Base-by-base conservation (phyloP, 805 yeast genomes). In the Wickerhamomyces kurtzmanii region DNA sequence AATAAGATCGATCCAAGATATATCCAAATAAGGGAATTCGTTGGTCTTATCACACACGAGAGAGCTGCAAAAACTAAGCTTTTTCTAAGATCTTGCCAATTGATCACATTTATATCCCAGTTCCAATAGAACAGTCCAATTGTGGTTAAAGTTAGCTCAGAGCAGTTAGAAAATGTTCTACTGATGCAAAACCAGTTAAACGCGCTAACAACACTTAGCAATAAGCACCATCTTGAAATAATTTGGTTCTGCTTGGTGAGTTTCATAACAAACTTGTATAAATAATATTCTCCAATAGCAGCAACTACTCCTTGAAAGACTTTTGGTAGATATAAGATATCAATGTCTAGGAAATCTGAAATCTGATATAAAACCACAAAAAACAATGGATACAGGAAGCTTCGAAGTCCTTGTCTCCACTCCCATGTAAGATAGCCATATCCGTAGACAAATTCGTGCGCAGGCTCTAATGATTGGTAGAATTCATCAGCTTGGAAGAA, bases 401-500 rank as follows among this genome's bases (percentile, higher is more conserved):
- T 78, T 34, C 99, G 55, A 5, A 91, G 54, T 1, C 75, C 77
- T 26, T 64, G 59, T 15, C 55, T 49, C 98, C 98, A 91, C 53
- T 91, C 99, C 99, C 99, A 91, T 0, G 97, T 85, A 20, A 74
- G 47, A 40, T 72, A 71, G 0, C 98, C 98, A 37, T 76, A 78
- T 2, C 91, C 87, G 49, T 64, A 85, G 0, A 79, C 78, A 20
- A 65, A 56, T 4, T 45, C 32, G 51, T 86, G 95, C 0, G 97
- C 98, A 0, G 96, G 95, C 45, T 91, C 98, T 28, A 91, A 56
- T 0, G 87, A 64, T 53, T 91, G 99, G 75, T 78, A 91, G 54
- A 66, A 91, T 53, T 91, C 99, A 51, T 91, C 99, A 0, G 98
- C 89, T 51, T 91, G 99, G 55, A 91, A 91, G 47, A 74, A 91